Conservation (phyloP, 805 yeast species). For the Wickerhamiella dianesei region DNA sequence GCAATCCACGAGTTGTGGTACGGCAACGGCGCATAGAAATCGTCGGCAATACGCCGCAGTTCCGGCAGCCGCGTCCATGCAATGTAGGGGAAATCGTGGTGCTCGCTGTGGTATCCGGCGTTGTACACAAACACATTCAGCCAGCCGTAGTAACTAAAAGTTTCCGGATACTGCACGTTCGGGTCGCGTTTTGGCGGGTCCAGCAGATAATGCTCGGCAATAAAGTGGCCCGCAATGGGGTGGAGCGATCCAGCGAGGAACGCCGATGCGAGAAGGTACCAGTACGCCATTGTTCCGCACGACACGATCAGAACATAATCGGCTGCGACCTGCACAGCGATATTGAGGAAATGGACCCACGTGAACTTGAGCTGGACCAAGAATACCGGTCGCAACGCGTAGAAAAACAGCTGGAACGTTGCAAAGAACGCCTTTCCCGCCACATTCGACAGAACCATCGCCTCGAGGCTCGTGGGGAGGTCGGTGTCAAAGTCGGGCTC, state of each 20-base stretch:
- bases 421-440: slow-evolving; percentile 86
- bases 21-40: slow-evolving; percentile 73
- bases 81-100: slow-evolving; percentile 87
- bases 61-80: slow-evolving; percentile 75
- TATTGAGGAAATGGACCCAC: slow-evolving; percentile 56
- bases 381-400: slow-evolving; percentile 83
- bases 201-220: slow-evolving; percentile 83
- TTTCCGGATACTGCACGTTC: slow-evolving; percentile 39
- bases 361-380: slow-evolving; percentile 65
- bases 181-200: slow-evolving; percentile 18
- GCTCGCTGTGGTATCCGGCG: slow-evolving; percentile 89
- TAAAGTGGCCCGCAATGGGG: slow-evolving; percentile 91
- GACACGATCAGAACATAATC: slow-evolving; percentile 43
- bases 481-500: slow-evolving; percentile 77
- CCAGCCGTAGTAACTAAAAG: slow-evolving; percentile 77
- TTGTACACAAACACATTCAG: slow-evolving; percentile 75
- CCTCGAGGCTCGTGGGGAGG: slow-evolving; percentile 71
- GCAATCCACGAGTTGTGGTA: slow-evolving; percentile 64
- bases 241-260: slow-evolving; percentile 85
- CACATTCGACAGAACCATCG: slow-evolving; percentile 55
- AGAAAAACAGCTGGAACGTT: slow-evolving; percentile 75
- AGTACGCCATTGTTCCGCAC: slow-evolving; percentile 53
- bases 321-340: slow-evolving; percentile 41
- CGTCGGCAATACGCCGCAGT: slow-evolving; percentile 53
- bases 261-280: slow-evolving; percentile 60